Evolutionary conservation across 1,284 basidiomycete species (phyloP).

Genomic region (Ustilago hordei): DNA sequence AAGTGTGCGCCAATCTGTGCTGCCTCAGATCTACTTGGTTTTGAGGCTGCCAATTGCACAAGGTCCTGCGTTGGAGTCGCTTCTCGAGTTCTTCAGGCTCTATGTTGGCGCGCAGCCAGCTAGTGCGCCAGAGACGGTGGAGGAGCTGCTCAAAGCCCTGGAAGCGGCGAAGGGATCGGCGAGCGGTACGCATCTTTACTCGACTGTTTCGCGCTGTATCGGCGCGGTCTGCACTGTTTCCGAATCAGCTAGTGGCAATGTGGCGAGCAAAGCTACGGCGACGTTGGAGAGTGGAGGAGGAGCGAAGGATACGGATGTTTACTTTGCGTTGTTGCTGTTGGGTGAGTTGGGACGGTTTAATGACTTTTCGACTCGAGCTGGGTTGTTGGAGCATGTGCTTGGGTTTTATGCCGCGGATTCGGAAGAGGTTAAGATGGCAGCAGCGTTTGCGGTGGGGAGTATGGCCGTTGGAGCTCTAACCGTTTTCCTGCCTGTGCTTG

Average conservation of each 20-base stretch:
- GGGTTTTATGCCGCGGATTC: slow-evolving; percentile 41
- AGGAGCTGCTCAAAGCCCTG: slow-evolving; percentile 41
- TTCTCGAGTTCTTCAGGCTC: slow-evolving; percentile 82
- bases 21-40: slow-evolving; percentile 78
- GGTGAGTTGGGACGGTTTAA: slow-evolving; percentile 60
- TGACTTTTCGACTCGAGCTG: slow-evolving; percentile 44
- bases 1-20: slow-evolving; percentile 70
- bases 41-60: slow-evolving; percentile 82
- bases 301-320: slow-evolving; percentile 50
- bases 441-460: slow-evolving; percentile 76
- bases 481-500: slow-evolving; percentile 85
- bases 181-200: slow-evolving; percentile 45
- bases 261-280: slow-evolving; percentile 33
- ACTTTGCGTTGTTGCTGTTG: slow-evolving; percentile 56
- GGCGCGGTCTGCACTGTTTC: slow-evolving; percentile 54
- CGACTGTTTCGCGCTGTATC: slow-evolving; percentile 59
- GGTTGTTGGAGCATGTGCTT: slow-evolving; percentile 50
- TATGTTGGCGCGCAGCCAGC: slow-evolving; percentile 81
- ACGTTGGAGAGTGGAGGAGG: slow-evolving; percentile 26
- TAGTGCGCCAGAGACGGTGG: slow-evolving; percentile 29
- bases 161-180: slow-evolving; percentile 31
- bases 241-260: slow-evolving; percentile 24
- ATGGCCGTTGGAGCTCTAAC: slow-evolving; percentile 91
- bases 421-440: slow-evolving; percentile 62
- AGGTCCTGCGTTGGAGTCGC: slow-evolving; percentile 80